A percentile compares a stretch with the other conserved stretches of the same genome.
Conservation (phyloP, 2,329 filamentous ascomycete species). For the Colletotrichum sp. region DNA sequence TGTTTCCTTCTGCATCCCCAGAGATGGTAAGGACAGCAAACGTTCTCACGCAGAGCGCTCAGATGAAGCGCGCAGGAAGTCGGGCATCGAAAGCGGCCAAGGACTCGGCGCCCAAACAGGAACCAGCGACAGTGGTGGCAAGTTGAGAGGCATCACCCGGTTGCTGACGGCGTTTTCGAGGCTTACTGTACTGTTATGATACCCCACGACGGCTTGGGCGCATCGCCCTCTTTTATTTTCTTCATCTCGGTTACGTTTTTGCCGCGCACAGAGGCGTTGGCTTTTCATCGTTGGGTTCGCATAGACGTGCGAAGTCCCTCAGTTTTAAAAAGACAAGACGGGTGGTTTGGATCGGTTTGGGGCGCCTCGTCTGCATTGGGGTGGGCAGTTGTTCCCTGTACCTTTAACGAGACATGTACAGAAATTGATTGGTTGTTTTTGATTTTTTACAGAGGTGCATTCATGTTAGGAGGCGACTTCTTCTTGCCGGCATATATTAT, state of each 20-base stretch:
- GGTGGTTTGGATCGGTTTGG: background rate
- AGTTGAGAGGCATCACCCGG: conserved; percentile 18
- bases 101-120: conserved; percentile 19
- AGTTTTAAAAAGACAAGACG: background rate
- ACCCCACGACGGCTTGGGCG: conserved; percentile 22
- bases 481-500: conserved; percentile 9
- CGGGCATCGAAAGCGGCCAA: conserved; percentile 21
- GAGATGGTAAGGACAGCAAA: conserved; percentile 20
- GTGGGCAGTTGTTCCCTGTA: conserved; percentile 1
- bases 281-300: background rate
- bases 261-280: background rate
- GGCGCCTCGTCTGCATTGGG: conserved; percentile 6
- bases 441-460: conserved; percentile 7
- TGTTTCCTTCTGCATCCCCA: conserved; percentile 18
- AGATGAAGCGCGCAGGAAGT: conserved; percentile 21
- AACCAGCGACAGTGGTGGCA: conserved; percentile 17
- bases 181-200: conserved; percentile 24
- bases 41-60: conserved; percentile 17
- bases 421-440: conserved; percentile 9
- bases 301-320: background rate
- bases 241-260: background rate
- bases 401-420: conserved; percentile 16
- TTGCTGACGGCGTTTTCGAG: conserved; percentile 19
- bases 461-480: background rate
- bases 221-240: background rate